phyloP scores from a whole-genome alignment of 495 filamentous ascomycete species.

The Aspergillus bridgeri region DNA sequence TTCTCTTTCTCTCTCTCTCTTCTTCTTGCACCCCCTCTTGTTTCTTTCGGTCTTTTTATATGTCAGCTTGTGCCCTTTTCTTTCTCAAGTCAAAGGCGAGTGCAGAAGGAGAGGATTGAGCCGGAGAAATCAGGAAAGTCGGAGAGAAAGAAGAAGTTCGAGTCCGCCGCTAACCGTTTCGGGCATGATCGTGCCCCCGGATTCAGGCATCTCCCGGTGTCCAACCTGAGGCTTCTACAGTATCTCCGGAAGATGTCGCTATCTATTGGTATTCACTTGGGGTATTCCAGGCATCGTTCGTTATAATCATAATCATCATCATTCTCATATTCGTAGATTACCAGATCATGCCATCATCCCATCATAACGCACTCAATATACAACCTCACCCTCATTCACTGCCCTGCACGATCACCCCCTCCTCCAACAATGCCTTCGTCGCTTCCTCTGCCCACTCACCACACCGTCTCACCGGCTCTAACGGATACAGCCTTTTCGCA shows the following conservation, averaged over 20 bases:
- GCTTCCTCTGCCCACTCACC: conserved; percentile 23
- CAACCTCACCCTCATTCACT: no score
- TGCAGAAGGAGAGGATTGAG: background rate
- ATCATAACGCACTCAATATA: no score
- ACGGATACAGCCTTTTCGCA: conserved; percentile 15
- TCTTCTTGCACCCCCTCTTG: background rate
- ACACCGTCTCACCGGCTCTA: conserved; percentile 18
- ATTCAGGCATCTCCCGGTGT: no score
- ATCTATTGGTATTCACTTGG: no score
- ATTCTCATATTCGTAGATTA: no score
- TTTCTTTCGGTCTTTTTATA: background rate
- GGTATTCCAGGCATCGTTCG: no score
- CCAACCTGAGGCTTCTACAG: no score
- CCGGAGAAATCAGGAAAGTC: background rate
- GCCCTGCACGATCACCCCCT: conserved; percentile 8
- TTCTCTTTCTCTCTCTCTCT: background rate
- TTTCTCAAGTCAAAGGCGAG: background rate
- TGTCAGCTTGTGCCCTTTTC: background rate
- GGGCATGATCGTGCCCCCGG: background rate
- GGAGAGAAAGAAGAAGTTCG: background rate
- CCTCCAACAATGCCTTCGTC: conserved; percentile 9
- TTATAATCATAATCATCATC: no score
- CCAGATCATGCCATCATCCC: no score
- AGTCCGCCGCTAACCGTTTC: background rate
- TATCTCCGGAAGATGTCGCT: no score